These are phyloP conservation scores for Lentinula sp. DNA, from an alignment of 768 basidiomycete species.

Conservation along the genomic window DNA sequence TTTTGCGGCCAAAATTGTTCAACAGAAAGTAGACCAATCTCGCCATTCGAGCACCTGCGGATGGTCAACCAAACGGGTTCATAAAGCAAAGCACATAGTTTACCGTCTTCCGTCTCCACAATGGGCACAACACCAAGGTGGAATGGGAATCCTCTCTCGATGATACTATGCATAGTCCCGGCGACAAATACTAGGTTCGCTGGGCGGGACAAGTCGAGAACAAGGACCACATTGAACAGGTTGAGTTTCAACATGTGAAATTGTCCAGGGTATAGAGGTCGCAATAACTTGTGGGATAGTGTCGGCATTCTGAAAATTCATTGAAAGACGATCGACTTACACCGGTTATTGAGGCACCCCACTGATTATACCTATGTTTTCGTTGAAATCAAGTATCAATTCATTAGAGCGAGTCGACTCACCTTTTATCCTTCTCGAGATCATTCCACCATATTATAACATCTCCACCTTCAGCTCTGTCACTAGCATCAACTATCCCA, in stretches of 20 bases:
- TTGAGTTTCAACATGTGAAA: conserved; percentile 73
- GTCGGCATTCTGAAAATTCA: neutral
- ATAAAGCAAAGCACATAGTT: neutral
- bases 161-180: conserved; percentile 60
- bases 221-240: conserved; percentile 76
- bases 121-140: conserved; percentile 84
- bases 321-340: conserved; percentile 25
- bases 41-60: conserved; percentile 63
- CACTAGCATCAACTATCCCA: conserved; percentile 88
- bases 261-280: conserved; percentile 75
- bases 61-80: neutral
- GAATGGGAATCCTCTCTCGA: conserved; percentile 68
- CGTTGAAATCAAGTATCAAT: neutral
- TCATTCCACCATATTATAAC: conserved; percentile 89
- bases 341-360: conserved; percentile 41
- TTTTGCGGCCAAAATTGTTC: conserved; percentile 53
- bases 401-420: conserved; percentile 14
- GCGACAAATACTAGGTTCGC: conserved; percentile 57
- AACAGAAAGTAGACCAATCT: conserved; percentile 64
- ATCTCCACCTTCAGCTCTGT: conserved; percentile 70
- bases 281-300: conserved; percentile 48
- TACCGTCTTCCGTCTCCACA: conserved; percentile 44
- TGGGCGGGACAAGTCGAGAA: conserved; percentile 71
- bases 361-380: conserved; percentile 40
- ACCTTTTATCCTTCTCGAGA: conserved; percentile 76